Evolutionary conservation across 176 grass and related monocot genomes (phyloP).

Genomic region (Calamus simplicifolius): DNA sequence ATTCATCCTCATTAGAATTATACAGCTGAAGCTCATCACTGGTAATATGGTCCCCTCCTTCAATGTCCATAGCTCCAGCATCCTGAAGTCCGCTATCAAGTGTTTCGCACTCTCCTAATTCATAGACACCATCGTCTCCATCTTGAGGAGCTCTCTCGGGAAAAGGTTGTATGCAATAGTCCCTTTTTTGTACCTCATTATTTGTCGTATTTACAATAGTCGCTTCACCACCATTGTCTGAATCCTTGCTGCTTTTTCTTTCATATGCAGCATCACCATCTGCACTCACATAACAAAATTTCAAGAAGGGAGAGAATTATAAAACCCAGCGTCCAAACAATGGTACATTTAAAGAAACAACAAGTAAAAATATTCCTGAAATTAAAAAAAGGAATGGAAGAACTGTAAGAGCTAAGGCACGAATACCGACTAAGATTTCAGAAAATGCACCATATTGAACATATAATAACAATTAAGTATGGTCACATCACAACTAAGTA

Average conservation of each 20-base stretch:
- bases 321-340: neutral
- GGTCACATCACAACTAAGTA: too few relatives aligned
- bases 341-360: too few relatives aligned
- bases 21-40: slow-evolving; percentile 45
- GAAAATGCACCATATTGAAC: too few relatives aligned
- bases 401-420: too few relatives aligned
- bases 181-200: slow-evolving; percentile 36
- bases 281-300: slow-evolving; percentile 18
- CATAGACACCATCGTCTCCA: slow-evolving; percentile 36
- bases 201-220: slow-evolving; percentile 30
- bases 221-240: slow-evolving; percentile 4
- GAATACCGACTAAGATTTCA: too few relatives aligned
- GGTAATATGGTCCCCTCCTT: slow-evolving; percentile 43
- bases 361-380: too few relatives aligned
- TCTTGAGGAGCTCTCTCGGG: slow-evolving; percentile 21
- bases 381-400: too few relatives aligned
- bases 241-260: slow-evolving; percentile 11
- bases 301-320: slow-evolving; percentile 10
- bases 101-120: slow-evolving; percentile 30
- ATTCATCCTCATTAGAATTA: slow-evolving; percentile 60
- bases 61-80: slow-evolving; percentile 13
- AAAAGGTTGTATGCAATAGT: slow-evolving; percentile 35
- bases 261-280: slow-evolving; percentile 23
- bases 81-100: slow-evolving; percentile 29
- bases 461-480: too few relatives aligned